Base-by-base conservation (phyloP, 306 rosid genomes). In the Prunus mongolica region DNA sequence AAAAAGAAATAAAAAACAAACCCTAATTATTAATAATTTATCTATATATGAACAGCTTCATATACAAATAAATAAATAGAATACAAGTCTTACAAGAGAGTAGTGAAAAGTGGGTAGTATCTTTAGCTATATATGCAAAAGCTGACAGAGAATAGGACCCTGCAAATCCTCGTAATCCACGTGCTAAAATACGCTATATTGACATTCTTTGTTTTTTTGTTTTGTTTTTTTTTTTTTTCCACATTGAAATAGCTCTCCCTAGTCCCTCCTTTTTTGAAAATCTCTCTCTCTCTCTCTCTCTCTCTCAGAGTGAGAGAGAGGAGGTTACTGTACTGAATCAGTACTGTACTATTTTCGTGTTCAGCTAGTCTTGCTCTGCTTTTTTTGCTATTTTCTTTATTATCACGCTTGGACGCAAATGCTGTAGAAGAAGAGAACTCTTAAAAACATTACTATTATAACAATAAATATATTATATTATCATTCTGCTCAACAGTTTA, bases 331-430 rank as follows among this genome's bases (percentile, higher is more conserved):
- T 79, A 72, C 84, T 81, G 88, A 19, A 34, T 44, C 69, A 30
- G 57, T 10, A 11, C 47, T 60, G 83, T 77, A 63, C 84, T 81
- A 91, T 74, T 91, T 93, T 83, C 93, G 92, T 89, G 96, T 88
- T 81, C 75, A 50, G 44, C 24, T 77, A 52, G 85, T 67, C 34
- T 79, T 78, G 68, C 83, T 82, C 81, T 81, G 83, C 81, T 76
- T 72, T 82, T 82, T 82, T 30, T 58, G 50, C 20, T 75, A 57
- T 68, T 66, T 79, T 82, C 34, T 82, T 81, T 72, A 46, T 65
- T 49, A 28, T 15, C 44, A 5, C 72, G 20, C 38, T 76, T 55
- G 34, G 46, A 32, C 6, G 44, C 32, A 57, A 66, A 65, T 18
- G 45, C 10, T 38, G 28, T 14, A 77, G 27, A 22, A 25, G 57